Conservation (phyloP, 352 stramenopile genomes). For the Globisporangium cylindrosporum region DNA sequence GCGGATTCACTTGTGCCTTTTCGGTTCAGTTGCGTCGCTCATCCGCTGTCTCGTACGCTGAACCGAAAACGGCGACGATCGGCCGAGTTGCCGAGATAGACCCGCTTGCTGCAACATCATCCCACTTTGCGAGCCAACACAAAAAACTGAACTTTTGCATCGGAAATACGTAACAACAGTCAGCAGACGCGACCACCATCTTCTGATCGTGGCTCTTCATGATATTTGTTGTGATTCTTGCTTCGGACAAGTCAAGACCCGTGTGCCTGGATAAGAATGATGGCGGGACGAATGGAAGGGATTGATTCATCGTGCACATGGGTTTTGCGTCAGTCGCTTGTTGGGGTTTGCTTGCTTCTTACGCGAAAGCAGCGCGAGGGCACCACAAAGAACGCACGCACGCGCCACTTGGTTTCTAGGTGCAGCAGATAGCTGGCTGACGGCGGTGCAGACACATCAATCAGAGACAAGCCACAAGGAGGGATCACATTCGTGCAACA, state of each 20-base stretch:
- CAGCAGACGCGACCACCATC: neutral
- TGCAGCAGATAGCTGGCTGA: neutral
- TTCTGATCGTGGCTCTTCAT: neutral
- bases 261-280: slow-evolving; percentile 7
- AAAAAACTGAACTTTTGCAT: neutral
- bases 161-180: neutral
- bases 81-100: neutral
- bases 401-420: neutral
- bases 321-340: too few species aligned
- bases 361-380: too few species aligned
- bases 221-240: neutral
- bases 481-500: neutral
- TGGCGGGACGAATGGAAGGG: neutral
- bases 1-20: neutral
- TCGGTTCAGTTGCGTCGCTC: slow-evolving; percentile 1
- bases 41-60: neutral
- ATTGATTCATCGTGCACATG: neutral
- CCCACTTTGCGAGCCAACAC: neutral
- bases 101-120: neutral
- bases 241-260: neutral
- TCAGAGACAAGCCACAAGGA: neutral
- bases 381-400: neutral
- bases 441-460: neutral
- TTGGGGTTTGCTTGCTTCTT: neutral
- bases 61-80: slow-evolving; percentile 2